phyloP scores from a whole-genome alignment of 2,329 filamentous ascomycete genomes.

The Colletotrichum filicis region DNA sequence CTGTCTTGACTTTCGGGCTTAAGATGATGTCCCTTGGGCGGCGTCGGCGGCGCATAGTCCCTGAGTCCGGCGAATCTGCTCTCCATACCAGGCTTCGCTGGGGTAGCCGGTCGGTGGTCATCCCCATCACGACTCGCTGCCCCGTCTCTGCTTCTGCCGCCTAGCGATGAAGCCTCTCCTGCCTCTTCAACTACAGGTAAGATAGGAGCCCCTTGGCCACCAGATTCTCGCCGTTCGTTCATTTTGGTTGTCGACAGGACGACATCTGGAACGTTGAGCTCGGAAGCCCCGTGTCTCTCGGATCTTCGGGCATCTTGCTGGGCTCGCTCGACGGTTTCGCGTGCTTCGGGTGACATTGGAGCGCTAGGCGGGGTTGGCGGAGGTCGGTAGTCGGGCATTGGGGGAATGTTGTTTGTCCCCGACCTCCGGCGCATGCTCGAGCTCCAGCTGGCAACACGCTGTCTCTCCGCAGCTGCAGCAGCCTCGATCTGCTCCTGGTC shows the following conservation, averaged over 20 bases:
- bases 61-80: slow-evolving; percentile 35
- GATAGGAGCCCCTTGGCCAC: slow-evolving; percentile 61
- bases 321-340: slow-evolving; percentile 54
- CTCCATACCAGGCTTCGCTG: slow-evolving; percentile 52
- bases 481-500: slow-evolving; percentile 68
- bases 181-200: slow-evolving; percentile 92
- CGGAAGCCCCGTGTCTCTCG: slow-evolving; percentile 45
- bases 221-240: slow-evolving; percentile 63
- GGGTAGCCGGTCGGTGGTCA: slow-evolving; percentile 51
- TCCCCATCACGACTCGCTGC: slow-evolving; percentile 61
- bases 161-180: slow-evolving; percentile 78
- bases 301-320: slow-evolving; percentile 49
- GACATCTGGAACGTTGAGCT: slow-evolving; percentile 70
- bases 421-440: slow-evolving; percentile 47
- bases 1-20: slow-evolving; percentile 62
- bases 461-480: slow-evolving; percentile 45
- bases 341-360: slow-evolving; percentile 49
- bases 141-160: slow-evolving; percentile 66
- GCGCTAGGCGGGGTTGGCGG: slow-evolving; percentile 51
- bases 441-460: slow-evolving; percentile 50
- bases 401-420: slow-evolving; percentile 47
- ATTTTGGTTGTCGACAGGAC: slow-evolving; percentile 56
- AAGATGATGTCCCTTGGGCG: slow-evolving; percentile 53
- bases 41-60: slow-evolving; percentile 55
- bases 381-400: slow-evolving; percentile 58